A percentile compares a stretch with the other conserved stretches of the same genome.
phyloP scores from a whole-genome alignment of 2,329 filamentous ascomycete species.

The Monosporascus ibericus region DNA sequence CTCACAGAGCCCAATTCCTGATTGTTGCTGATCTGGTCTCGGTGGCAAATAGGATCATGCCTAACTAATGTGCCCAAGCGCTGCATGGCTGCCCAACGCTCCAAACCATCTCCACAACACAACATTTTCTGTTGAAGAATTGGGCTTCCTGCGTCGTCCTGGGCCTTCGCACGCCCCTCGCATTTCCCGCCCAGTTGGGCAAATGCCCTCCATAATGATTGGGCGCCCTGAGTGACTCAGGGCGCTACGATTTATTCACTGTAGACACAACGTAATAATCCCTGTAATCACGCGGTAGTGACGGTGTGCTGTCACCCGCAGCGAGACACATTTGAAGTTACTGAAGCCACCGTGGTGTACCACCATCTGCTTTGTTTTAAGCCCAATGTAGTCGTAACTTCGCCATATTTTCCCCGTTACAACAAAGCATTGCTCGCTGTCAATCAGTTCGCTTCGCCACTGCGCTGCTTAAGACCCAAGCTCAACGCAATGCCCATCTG shows the following conservation, averaged over 20 bases:
- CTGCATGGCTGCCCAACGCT: not conserved
- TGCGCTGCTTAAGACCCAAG: not conserved
- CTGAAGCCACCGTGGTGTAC: not conserved
- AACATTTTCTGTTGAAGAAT: not conserved
- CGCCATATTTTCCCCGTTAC: not conserved
- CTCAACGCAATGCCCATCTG: not conserved
- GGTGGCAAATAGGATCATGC: conserved; percentile 1
- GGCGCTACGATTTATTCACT: not conserved
- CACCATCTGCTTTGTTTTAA: not conserved
- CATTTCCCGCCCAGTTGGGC: not conserved
- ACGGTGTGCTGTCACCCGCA: conserved; percentile 1
- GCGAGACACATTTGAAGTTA: not conserved
- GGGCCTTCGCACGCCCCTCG: not conserved
- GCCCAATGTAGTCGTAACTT: not conserved
- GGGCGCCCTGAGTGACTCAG: not conserved
- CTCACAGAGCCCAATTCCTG: not conserved
- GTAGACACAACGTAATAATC: not conserved
- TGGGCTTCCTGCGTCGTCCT: not conserved
- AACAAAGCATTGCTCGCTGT: not conserved
- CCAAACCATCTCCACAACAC: not conserved
- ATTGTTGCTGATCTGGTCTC: not conserved
- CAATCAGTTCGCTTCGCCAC: not conserved
- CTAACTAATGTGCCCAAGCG: not conserved
- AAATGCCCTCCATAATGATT: not conserved
- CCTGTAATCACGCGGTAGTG: not conserved